Evolutionary conservation across 768 basidiomycete genomes (phyloP).

Genomic region (Kwoniella botswanensis): DNA sequence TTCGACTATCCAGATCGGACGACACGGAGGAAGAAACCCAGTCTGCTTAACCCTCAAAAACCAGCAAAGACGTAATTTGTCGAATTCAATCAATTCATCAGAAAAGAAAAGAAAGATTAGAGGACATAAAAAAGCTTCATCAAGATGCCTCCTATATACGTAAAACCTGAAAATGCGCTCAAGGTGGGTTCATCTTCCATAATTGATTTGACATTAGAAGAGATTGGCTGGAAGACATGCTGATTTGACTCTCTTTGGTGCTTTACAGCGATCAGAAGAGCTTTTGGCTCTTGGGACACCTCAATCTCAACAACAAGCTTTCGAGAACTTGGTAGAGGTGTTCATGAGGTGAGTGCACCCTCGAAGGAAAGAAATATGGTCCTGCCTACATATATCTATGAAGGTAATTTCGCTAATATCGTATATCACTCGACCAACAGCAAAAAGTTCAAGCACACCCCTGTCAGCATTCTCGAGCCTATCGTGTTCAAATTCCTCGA

Average conservation of each 20-base stretch:
- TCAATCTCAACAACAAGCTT: conserved; percentile 55
- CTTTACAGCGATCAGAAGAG: conserved; percentile 55
- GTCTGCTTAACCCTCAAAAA: conserved; percentile 19
- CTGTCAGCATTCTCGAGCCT: conserved; percentile 85
- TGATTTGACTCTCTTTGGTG: neutral
- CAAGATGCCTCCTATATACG: conserved; percentile 55
- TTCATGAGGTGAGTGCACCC: conserved; percentile 53
- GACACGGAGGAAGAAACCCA: conserved; percentile 35
- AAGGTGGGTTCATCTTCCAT: conserved; percentile 43
- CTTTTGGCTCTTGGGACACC: conserved; percentile 55
- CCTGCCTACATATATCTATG: no score
- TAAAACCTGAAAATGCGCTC: conserved; percentile 59
- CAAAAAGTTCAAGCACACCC: conserved; percentile 91
- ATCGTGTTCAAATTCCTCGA: conserved; percentile 95
- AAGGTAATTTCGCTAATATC: no score
- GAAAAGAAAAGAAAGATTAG: neutral
- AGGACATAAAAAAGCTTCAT: conserved; percentile 8
- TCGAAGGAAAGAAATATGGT: no score
- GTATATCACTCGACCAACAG: conserved; percentile 22
- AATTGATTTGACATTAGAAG: no score
- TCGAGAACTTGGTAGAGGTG: conserved; percentile 56
- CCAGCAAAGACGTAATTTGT: neutral
- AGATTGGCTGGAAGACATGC: no score
- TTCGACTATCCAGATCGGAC: conserved; percentile 3
- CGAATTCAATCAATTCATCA: neutral